Evolutionary conservation across 2,329 filamentous ascomycete species (phyloP), one percentile per base, ranked within the genome.

Genomic region (Epichloe brachyelytri): DNA sequence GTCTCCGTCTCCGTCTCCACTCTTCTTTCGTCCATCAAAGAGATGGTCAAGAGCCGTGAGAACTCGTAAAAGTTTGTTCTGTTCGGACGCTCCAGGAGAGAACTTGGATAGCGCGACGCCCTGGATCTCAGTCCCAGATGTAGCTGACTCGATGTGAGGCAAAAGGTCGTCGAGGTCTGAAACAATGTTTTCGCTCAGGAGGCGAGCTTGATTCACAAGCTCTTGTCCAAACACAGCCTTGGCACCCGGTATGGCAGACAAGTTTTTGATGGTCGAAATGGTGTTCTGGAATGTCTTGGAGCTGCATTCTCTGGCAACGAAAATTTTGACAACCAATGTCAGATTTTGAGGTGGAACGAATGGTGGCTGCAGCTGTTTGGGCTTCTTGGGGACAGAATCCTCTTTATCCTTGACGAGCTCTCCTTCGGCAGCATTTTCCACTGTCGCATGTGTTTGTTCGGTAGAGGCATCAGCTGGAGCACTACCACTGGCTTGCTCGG

Each of bases 271-370:
- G n/a, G 94, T 94, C 15, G 91, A 93, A 50, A 98, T 79, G 0
- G 93, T 97, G 67, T 97, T 94, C 64, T 93, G 87, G 76, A 98
- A 98, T 0, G 93, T 97, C 74, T 95, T 96, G 56, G 88, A 90
- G 63, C 88, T 95, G 70, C 93, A 98, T 67, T 98, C 93, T 46
- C 90, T 85, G 55, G 91, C 91, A 43, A 95, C 88, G 57, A 98
- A 86, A 52, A 98, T 95, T 64, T 93, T 93, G 59, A 97, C 87
- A n/a, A 98, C 89, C 52, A 97, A 75, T 53, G 86, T 87, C 51
- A 98, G 78, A 63, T 97, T 96, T 63, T 89, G 79, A 33, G 91
- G 82, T 5, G 93, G 90, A 50, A 98, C 84, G 43, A 90, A 76
- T 0, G 93, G 93, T 33, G 90, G 87, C 48, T 85, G 82, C 49